Conservation (phyloP, 2,329 filamentous ascomycete genomes). For the Cytospora piceae region DNA sequence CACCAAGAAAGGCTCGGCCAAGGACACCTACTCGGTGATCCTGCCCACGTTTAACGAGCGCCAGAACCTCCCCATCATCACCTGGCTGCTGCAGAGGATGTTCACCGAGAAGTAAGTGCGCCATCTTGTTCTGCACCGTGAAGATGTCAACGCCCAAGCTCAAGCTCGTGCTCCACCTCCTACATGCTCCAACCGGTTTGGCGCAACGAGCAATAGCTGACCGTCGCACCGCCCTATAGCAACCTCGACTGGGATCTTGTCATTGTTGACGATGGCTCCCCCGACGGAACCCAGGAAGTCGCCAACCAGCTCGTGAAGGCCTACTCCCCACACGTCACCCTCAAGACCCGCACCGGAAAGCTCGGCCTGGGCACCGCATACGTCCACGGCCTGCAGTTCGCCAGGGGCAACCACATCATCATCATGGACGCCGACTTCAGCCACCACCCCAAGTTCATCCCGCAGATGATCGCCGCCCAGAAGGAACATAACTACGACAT, state of each 20-base stretch:
- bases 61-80: conserved; percentile 92
- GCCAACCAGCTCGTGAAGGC: conserved; percentile 87
- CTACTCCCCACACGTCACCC: conserved; percentile 78
- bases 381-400: conserved; percentile 90
- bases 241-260: conserved; percentile 96
- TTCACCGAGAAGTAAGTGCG: conserved; percentile 79
- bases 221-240: conserved; percentile 48
- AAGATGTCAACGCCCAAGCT: neutral
- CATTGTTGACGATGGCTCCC: conserved; percentile 97
- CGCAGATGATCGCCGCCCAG: conserved; percentile 86
- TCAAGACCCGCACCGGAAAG: conserved; percentile 90
- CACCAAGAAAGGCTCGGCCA: conserved; percentile 42
- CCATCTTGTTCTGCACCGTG: neutral
- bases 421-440: conserved; percentile 99
- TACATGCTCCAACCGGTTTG: neutral
- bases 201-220: conserved; percentile 1
- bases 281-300: conserved; percentile 90
- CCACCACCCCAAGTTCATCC: conserved; percentile 99
- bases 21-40: conserved; percentile 93
- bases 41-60: conserved; percentile 99
- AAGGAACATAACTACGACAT: conserved; percentile 84
- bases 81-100: conserved; percentile 89
- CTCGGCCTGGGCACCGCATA: conserved; percentile 97
- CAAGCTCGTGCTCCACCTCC: neutral
- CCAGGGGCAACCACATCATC: conserved; percentile 91